These are phyloP conservation scores for Verticillium tricorpus DNA, from an alignment of 2,329 filamentous ascomycete species.

Conservation along the genomic window DNA sequence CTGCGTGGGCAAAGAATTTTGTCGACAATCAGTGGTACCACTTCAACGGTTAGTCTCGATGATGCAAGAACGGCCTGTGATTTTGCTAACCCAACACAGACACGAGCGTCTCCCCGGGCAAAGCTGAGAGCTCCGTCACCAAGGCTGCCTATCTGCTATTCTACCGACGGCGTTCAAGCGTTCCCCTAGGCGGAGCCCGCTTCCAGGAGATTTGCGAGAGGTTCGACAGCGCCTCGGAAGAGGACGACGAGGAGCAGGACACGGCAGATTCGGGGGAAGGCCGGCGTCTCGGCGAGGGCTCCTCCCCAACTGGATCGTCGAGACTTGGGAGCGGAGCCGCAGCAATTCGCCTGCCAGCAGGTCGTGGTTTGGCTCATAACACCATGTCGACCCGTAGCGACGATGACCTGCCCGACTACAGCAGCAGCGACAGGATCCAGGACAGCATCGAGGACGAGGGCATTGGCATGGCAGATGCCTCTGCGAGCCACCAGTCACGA, in stretches of 20 bases:
- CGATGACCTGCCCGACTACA: conserved; percentile 17
- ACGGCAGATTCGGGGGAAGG: conserved; percentile 66
- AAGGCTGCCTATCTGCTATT: conserved; percentile 87
- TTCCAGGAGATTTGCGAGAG: conserved; percentile 67
- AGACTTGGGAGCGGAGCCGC: conserved; percentile 75
- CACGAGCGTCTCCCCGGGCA: conserved; percentile 61
- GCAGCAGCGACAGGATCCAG: conserved; percentile 25
- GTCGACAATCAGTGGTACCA: conserved; percentile 88
- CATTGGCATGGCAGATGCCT: conserved; percentile 32
- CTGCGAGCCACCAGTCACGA: conserved; percentile 24
- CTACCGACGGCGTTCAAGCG: conserved; percentile 78
- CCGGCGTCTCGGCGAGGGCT: conserved; percentile 76
- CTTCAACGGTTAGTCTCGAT: conserved; percentile 72
- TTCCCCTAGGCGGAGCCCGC: conserved; percentile 72
- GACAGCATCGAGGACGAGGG: conserved; percentile 46
- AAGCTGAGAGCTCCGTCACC: conserved; percentile 63
- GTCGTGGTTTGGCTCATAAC: conserved; percentile 51
- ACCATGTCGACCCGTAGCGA: conserved; percentile 21
- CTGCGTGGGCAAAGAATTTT: conserved; percentile 90
- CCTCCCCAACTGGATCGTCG: conserved; percentile 87
- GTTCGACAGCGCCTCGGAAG: conserved; percentile 48
- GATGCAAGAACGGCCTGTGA: too few species aligned
- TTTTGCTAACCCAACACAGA: conserved; percentile 54
- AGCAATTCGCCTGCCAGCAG: conserved; percentile 66
- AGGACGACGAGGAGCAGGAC: conserved; percentile 40